Percentiles rank a stretch among this genome's conserved stretches.
Conservation (phyloP, 331 rosid genomes). For the Quercus phellos region DNA sequence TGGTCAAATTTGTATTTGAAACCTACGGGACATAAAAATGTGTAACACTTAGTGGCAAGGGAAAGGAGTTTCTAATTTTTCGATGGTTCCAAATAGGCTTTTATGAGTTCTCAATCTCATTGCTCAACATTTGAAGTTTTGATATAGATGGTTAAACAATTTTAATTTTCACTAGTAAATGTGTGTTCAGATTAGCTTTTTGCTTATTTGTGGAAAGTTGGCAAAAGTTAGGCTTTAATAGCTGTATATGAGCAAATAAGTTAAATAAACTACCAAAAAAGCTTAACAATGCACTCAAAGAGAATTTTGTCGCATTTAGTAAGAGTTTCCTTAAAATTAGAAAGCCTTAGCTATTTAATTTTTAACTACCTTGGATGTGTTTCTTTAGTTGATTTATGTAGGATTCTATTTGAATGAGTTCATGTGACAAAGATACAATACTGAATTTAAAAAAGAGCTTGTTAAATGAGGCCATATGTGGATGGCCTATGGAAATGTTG, state of each 20-base stretch:
- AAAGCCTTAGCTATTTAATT: too few relatives aligned
- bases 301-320: too few relatives aligned
- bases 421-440: not conserved
- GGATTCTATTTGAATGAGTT: not conserved
- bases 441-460: not conserved
- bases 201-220: too few relatives aligned
- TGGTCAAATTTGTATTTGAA: not conserved
- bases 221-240: too few relatives aligned
- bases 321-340: too few relatives aligned
- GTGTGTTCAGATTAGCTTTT: too few relatives aligned
- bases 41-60: not conserved
- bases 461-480: not conserved
- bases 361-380: too few relatives aligned
- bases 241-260: too few relatives aligned
- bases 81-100: not conserved
- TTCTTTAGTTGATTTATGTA: not conserved
- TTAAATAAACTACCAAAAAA: too few relatives aligned
- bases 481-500: not conserved
- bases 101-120: not conserved
- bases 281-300: too few relatives aligned
- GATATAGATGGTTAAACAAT: not conserved
- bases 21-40: not conserved
- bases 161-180: too few relatives aligned
- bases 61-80: not conserved
- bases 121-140: not conserved